Evolutionary conservation across 129 eudicot genomes (phyloP), one percentile per base, ranked within the genome.

Genomic region (Lactuca saligna): DNA sequence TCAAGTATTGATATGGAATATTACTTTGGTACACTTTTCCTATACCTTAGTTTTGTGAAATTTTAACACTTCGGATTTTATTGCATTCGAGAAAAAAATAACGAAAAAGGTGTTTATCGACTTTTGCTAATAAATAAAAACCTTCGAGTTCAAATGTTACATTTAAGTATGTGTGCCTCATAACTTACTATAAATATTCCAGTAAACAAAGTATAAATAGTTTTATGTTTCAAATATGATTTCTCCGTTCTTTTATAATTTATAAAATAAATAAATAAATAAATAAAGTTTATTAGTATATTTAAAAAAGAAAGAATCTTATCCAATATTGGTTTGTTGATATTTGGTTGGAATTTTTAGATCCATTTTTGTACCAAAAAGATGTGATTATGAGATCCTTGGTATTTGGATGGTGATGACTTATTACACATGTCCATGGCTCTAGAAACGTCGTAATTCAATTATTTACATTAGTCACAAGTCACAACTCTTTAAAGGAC

Each of bases 381-480:
- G 17, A 66, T 75, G 73, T 66, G 79, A 66, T 66, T 34, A 65
- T 5, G 60, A 65, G 61, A 65, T 74, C 51, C 57, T 65, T 66
- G 67, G 33, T 46, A 48, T 75, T 44, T 75, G 79, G 54, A 66
- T 57, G 79, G 79, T 56, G 68, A 66, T 66, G 79, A 75, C 54
- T 25, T 20, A 66, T 9, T 37, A 67, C 80, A 75, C 80, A 65
- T 57, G 62, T 67, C 29, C 74, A 75, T 75, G 74, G 48, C 79
- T 75, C 80, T 75, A 75, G 80, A 75, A 75, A 75, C 80, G 39
- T 62, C 80, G 6, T 75, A 58, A 59, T 67, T 75, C 57, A 75
- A 68, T 75, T 75, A 73, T 75, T 38, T 63, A 63, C 63, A 39
- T 63, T 25, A 73, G 77, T 53, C 77, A 73, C 33, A 48, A 61